Percentiles rank a stretch among this genome's conserved stretches.
These are phyloP conservation scores for Actinomortierella wolfii DNA, from an alignment of 371 early-diverging fungal species.

Conservation along the genomic window DNA sequence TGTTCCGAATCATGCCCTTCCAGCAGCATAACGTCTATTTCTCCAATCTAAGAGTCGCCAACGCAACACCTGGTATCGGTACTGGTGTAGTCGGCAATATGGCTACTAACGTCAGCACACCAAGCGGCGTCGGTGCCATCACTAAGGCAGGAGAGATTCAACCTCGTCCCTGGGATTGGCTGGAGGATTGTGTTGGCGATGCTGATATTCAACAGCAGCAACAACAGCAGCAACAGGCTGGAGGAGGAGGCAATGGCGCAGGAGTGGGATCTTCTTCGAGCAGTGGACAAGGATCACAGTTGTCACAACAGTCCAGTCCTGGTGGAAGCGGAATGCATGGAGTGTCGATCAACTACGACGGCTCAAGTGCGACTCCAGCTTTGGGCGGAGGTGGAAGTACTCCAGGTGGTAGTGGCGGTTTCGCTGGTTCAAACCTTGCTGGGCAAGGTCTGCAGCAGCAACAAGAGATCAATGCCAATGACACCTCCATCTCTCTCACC, in stretches of 20 bases:
- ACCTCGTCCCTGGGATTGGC: slow-evolving; percentile 69
- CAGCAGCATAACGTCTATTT: slow-evolving; percentile 63
- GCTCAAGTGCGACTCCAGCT: too few relatives aligned
- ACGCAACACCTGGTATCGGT: slow-evolving; percentile 42
- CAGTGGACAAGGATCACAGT: too few relatives aligned
- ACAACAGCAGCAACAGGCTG: background rate
- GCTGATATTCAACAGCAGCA: slow-evolving; percentile 22
- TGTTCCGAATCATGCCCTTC: slow-evolving; percentile 64
- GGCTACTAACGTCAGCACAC: slow-evolving; percentile 38
- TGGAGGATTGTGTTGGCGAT: slow-evolving; percentile 59
- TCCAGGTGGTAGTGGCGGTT: background rate
- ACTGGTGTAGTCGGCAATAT: slow-evolving; percentile 15
- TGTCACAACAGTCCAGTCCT: too few relatives aligned
- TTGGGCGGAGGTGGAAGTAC: too few relatives aligned
- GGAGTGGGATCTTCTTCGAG: too few relatives aligned
- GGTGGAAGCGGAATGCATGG: too few relatives aligned
- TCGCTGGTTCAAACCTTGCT: background rate
- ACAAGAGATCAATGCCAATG: slow-evolving; percentile 8
- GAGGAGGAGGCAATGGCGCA: too few relatives aligned
- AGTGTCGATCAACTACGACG: too few relatives aligned
- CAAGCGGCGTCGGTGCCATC: slow-evolving; percentile 50
- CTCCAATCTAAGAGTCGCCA: slow-evolving; percentile 43
- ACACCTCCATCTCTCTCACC: slow-evolving; percentile 40
- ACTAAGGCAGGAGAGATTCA: slow-evolving; percentile 49
- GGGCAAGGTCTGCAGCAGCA: too few relatives aligned